Conservation (phyloP, 2,329 filamentous ascomycete species). For the Rachicladosporium sp. region DNA sequence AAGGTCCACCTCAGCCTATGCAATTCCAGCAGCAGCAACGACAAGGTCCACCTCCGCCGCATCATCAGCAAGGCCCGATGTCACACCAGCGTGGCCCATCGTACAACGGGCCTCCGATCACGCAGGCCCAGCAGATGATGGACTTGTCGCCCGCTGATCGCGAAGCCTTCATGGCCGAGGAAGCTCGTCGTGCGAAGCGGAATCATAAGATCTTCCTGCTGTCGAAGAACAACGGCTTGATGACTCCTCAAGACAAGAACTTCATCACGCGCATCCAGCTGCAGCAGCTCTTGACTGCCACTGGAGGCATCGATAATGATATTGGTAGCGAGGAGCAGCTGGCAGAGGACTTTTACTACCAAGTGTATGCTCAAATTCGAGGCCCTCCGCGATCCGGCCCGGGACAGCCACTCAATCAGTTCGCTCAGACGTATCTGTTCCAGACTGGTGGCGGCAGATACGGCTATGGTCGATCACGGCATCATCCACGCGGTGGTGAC, state of each 20-base stretch:
- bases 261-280: conserved; percentile 97
- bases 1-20: conserved; percentile 10
- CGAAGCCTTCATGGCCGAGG: conserved; percentile 71
- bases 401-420: conserved; percentile 85
- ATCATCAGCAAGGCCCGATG: conserved; percentile 20
- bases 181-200: conserved; percentile 87
- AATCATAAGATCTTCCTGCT: conserved; percentile 96
- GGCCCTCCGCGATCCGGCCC: conserved; percentile 74
- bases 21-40: conserved; percentile 15
- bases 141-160: conserved; percentile 76
- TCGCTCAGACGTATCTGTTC: conserved; percentile 94
- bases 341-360: conserved; percentile 94
- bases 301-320: conserved; percentile 71
- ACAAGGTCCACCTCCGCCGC: conserved; percentile 19
- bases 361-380: conserved; percentile 90
- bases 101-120: conserved; percentile 40
- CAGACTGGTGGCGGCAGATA: conserved; percentile 73
- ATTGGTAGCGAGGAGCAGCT: conserved; percentile 65
- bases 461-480: conserved; percentile 50
- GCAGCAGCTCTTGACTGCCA: conserved; percentile 87
- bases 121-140: conserved; percentile 61
- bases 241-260: conserved; percentile 99
- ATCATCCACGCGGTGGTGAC: conserved; percentile 72
- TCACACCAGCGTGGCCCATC: conserved; percentile 32
- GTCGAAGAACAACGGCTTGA: conserved; percentile 88